Evolutionary conservation across 352 stramenopile genomes (phyloP), one percentile per base, ranked within the genome.

Genomic region (Globisporangium viniferum): DNA sequence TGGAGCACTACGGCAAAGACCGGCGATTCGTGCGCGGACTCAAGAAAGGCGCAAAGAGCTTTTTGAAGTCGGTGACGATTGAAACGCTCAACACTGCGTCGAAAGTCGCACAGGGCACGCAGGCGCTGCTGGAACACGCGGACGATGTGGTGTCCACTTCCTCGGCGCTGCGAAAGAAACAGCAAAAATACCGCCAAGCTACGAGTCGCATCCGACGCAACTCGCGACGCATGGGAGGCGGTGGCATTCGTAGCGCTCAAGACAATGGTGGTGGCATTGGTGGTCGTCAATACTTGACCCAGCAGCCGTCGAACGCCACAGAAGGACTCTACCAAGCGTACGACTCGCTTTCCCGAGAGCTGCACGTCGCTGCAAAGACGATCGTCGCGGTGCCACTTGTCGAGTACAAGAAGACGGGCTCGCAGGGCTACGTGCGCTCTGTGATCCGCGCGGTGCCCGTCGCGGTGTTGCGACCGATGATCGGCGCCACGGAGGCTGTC

Each of bases 361-460:
- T 96, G 63, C 89, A 96, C 60, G 75, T 92, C 10, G 89, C 87
- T 7, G 88, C 88, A 12, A 95, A 96, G 76, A 96, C 88, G 18
- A 96, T 96, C 59, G 89, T 96, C 56, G 89, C 89, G 0, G 86
- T 96, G 29, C 89, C 89, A 20, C 76, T 96, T n/a, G 84, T 96
- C 36, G 89, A 96, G 77, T 96, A 96, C 80, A 92, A 94, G 76
- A 93, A 93, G 68, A 95, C 89, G 33, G 89, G 89, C n/a, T 94
- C 89, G 8, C 84, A 94, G 56, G 89, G 89, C 29, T 96, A 95
- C 72, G 89, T 95, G 62, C 83, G 89, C 4, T 94, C 86, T 18
- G 88, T 96, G 41, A 96, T 96, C 56, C 86, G 89, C n/a, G 89
- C 89, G 0, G 89, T 96, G 36, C 89, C 89, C 2, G 86, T 96